These are phyloP conservation scores for Elymus sibiricus DNA, from an alignment of 176 grass and related monocot species.

Conservation along the genomic window DNA sequence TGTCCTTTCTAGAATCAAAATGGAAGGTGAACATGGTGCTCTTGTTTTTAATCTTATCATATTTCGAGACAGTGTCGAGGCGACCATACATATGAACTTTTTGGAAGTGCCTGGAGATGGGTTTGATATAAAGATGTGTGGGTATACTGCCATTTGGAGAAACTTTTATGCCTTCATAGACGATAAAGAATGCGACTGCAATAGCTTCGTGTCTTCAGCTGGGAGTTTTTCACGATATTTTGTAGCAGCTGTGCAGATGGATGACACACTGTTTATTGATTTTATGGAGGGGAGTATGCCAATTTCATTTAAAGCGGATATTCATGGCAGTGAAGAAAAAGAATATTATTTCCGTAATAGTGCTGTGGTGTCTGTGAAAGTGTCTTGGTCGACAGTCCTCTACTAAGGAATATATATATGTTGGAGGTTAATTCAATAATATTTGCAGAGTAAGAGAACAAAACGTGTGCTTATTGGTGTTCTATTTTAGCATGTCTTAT, in stretches of 20 bases:
- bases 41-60: not conserved
- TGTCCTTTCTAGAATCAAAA: not conserved
- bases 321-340: not conserved
- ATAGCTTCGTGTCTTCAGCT: not conserved
- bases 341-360: not conserved
- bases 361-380: not conserved
- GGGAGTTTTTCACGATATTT: not conserved
- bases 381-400: no score
- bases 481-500: no score
- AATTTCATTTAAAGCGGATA: not conserved
- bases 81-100: slow-evolving; percentile 4
- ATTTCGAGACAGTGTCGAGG: not conserved
- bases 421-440: no score
- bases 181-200: not conserved
- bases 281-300: not conserved
- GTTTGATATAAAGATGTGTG: slow-evolving; percentile 7
- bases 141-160: not conserved
- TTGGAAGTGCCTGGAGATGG: not conserved
- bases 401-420: no score
- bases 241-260: not conserved
- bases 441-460: no score
- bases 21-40: not conserved
- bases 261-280: not conserved
- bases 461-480: no score
- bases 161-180: not conserved